These are phyloP conservation scores for Lachancea nothofagi DNA, from an alignment of 805 yeast genomes.

Conservation along the genomic window DNA sequence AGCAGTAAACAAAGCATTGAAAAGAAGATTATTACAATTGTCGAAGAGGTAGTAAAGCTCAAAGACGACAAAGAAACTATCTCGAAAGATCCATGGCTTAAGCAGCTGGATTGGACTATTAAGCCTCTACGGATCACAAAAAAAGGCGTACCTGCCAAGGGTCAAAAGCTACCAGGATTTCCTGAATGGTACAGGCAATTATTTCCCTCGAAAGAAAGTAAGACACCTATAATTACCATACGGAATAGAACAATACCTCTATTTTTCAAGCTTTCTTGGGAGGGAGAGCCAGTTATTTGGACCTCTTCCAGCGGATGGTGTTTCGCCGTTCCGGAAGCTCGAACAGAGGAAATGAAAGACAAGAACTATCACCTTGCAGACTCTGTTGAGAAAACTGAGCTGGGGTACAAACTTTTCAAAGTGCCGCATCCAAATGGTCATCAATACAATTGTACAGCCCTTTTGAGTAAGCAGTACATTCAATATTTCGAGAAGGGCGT, in stretches of 20 bases:
- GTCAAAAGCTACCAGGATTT: slow-evolving; percentile 78
- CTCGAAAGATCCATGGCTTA: slow-evolving; percentile 77
- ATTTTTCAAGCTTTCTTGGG: slow-evolving; percentile 76
- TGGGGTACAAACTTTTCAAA: slow-evolving; percentile 45
- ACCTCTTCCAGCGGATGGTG: slow-evolving; percentile 82
- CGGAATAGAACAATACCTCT: slow-evolving; percentile 73
- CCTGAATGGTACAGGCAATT: slow-evolving; percentile 88
- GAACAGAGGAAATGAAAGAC: slow-evolving; percentile 28
- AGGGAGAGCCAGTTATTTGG: slow-evolving; percentile 79
- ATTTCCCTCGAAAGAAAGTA: slow-evolving; percentile 34
- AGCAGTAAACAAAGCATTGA: slow-evolving; percentile 53
- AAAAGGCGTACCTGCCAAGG: slow-evolving; percentile 60
- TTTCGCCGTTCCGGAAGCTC: slow-evolving; percentile 47
- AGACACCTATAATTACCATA: slow-evolving; percentile 55
- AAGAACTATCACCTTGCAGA: slow-evolving; percentile 35
- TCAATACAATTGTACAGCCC: slow-evolving; percentile 59
- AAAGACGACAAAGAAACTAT: slow-evolving; percentile 40
- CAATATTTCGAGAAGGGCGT: slow-evolving; percentile 67
- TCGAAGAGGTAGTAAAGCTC: slow-evolving; percentile 49
- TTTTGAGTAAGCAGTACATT: slow-evolving; percentile 72
- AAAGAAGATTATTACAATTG: slow-evolving; percentile 50
- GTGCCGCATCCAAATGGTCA: slow-evolving; percentile 90
- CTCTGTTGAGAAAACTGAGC: slow-evolving; percentile 12
- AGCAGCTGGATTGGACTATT: slow-evolving; percentile 83
- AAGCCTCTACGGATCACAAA: slow-evolving; percentile 57